phyloP scores from a whole-genome alignment of 176 grass and related monocot genomes.

The Juncus inflexus region DNA sequence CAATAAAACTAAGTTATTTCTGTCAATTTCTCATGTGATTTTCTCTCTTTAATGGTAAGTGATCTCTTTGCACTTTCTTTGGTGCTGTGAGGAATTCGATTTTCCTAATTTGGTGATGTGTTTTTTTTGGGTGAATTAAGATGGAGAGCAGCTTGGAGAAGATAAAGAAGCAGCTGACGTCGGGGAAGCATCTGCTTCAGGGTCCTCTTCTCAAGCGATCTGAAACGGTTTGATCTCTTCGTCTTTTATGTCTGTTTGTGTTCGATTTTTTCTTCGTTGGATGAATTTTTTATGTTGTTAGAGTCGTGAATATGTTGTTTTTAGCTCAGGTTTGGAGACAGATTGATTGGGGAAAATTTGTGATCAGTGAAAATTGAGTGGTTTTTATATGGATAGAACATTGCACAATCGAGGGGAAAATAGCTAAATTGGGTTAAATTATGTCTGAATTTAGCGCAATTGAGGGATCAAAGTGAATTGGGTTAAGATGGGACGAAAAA shows the following conservation, averaged over 20 bases:
- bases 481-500: not conserved
- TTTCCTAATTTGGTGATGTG: not conserved
- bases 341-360: too few relatives aligned
- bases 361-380: too few relatives aligned
- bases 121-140: conserved; percentile 47
- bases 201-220: conserved; percentile 87
- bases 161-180: conserved; percentile 73
- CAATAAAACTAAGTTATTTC: not conserved
- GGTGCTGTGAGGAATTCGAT: conserved; percentile 6
- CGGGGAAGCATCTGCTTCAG: conserved; percentile 66
- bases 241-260: not conserved
- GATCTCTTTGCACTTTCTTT: not conserved
- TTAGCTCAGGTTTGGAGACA: too few relatives aligned
- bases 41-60: conserved; percentile 45
- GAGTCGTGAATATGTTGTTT: too few relatives aligned
- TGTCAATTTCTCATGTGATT: conserved; percentile 14
- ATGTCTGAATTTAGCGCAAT: too few relatives aligned
- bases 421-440: too few relatives aligned
- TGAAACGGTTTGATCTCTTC: conserved; percentile 39
- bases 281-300: not conserved
- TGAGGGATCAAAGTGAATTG: not conserved
- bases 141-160: conserved; percentile 82
- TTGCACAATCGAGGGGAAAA: too few relatives aligned
- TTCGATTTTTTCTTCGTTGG: conserved; percentile 1
- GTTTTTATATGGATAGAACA: too few relatives aligned